phyloP scores from a whole-genome alignment of 2,329 filamentous ascomycete species.

The Xylaria sp. region DNA sequence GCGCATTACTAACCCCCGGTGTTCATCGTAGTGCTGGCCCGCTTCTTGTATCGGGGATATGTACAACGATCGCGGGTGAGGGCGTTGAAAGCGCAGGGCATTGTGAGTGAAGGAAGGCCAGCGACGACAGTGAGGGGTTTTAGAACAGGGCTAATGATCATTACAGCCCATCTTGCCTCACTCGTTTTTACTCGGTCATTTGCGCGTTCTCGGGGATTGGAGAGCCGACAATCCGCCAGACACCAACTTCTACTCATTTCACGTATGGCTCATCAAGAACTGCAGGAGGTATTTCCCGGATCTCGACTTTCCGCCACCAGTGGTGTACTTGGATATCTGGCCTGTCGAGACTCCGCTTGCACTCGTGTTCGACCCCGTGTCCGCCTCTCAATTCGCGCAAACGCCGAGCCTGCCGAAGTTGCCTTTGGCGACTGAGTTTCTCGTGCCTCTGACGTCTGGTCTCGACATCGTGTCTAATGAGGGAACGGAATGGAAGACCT shows the following conservation, averaged over 20 bases:
- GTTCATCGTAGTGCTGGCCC: constrained; percentile 20
- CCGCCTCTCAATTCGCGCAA: constrained; percentile 43
- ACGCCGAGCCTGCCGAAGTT: constrained; percentile 43
- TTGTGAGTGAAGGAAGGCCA: constrained; percentile 42
- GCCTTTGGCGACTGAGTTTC: constrained; percentile 26
- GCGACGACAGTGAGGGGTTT: neutral
- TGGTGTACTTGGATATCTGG: constrained; percentile 49
- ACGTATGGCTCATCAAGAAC: constrained; percentile 44
- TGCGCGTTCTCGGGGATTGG: constrained; percentile 44
- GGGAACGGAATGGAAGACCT: constrained; percentile 50
- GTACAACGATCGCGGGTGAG: constrained; percentile 37
- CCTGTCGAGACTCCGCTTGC: constrained; percentile 40
- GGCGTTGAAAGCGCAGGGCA: constrained; percentile 43
- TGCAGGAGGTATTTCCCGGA: constrained; percentile 44
- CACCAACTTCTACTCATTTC: constrained; percentile 44
- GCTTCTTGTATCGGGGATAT: constrained; percentile 45
- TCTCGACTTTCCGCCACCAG: constrained; percentile 41
- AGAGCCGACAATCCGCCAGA: constrained; percentile 42
- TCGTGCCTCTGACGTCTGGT: constrained; percentile 49
- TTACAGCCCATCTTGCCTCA: constrained; percentile 46
- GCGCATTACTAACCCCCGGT: neutral
- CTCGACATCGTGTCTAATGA: constrained; percentile 50
- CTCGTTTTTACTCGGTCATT: constrained; percentile 45
- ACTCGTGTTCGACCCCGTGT: constrained; percentile 40
- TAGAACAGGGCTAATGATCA: constrained; percentile 28